phyloP scores from a whole-genome alignment of 495 filamentous ascomycete species.

The Podospora sp. region DNA sequence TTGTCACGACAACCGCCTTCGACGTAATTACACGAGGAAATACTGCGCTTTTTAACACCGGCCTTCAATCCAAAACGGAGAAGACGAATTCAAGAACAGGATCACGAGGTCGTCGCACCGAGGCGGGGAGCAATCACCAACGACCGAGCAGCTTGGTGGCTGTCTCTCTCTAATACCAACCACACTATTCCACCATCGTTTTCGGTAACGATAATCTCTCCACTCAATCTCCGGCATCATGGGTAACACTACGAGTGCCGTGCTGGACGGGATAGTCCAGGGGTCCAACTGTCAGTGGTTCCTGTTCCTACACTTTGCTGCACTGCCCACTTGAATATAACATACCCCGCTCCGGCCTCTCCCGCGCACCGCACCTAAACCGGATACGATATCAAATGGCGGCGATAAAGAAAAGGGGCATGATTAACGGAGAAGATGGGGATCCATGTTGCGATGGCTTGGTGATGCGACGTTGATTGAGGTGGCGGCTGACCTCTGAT shows the following conservation, averaged over 20 bases:
- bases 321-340: not conserved
- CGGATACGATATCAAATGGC: not conserved
- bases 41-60: not conserved
- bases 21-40: not conserved
- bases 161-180: not conserved
- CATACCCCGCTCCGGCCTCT: not conserved
- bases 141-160: not conserved
- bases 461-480: slow-evolving; percentile 11
- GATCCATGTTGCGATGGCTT: slow-evolving; percentile 7
- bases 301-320: not conserved
- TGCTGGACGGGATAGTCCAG: slow-evolving; percentile 94
- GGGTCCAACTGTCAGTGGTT: slow-evolving; percentile 80
- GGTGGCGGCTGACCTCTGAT: not conserved
- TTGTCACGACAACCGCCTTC: not conserved
- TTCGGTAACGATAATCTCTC: not conserved
- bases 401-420: not conserved
- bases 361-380: not conserved
- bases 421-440: not conserved
- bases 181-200: not conserved
- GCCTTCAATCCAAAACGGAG: not conserved
- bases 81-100: not conserved
- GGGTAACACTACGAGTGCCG: slow-evolving; percentile 78
- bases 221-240: slow-evolving; percentile 54
- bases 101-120: not conserved
- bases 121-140: not conserved